A percentile compares a stretch with the other conserved stretches of the same genome.
Evolutionary conservation across 495 filamentous ascomycete species (phyloP).

Genomic region (Trichodelitschia bisporula): DNA sequence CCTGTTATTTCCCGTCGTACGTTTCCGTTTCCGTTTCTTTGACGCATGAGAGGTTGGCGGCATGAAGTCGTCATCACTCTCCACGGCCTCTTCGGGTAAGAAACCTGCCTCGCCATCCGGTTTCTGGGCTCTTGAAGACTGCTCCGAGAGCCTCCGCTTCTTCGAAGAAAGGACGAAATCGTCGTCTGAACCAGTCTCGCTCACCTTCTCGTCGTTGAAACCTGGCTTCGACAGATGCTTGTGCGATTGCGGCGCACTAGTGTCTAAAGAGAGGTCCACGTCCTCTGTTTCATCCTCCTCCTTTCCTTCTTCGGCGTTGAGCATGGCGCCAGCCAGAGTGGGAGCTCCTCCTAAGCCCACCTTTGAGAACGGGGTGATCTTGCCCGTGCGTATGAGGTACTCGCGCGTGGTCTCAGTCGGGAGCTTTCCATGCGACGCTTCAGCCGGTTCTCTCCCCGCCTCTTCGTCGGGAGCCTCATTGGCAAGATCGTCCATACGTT

Average conservation of each 20-base stretch:
- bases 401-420: constrained; percentile 65
- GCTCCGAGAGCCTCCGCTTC: constrained; percentile 18
- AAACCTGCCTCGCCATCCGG: not conserved
- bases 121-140: not conserved
- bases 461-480: constrained; percentile 24
- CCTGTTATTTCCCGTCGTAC: constrained; percentile 13
- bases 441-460: constrained; percentile 20
- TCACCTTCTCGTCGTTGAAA: constrained; percentile 30
- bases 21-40: constrained; percentile 9
- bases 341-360: constrained; percentile 27
- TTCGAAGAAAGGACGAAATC: constrained; percentile 8
- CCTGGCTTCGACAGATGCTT: constrained; percentile 55
- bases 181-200: constrained; percentile 10
- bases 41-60: constrained; percentile 7
- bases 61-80: constrained; percentile 11
- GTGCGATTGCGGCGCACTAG: constrained; percentile 32
- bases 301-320: constrained; percentile 49
- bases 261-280: constrained; percentile 15
- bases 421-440: no score
- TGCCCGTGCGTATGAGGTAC: constrained; percentile 82
- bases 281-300: constrained; percentile 21
- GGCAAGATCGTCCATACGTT: constrained; percentile 53
- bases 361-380: constrained; percentile 85
- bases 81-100: constrained; percentile 1
- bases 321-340: constrained; percentile 42